phyloP scores from a whole-genome alignment of 1,139 yeast genomes.

The Blastobotrys persicus region DNA sequence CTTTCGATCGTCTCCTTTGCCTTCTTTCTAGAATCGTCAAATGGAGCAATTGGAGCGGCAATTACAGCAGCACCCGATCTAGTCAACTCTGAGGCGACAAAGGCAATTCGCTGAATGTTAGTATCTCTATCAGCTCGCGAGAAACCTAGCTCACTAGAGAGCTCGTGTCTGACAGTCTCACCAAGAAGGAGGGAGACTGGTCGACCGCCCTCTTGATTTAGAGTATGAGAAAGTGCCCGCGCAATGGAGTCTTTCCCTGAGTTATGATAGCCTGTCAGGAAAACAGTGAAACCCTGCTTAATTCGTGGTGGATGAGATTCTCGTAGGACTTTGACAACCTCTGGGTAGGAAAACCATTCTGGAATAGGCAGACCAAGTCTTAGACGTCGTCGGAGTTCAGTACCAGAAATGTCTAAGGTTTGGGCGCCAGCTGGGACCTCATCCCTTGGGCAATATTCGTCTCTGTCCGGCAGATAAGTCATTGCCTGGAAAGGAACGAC shows the following conservation, averaged over 20 bases:
- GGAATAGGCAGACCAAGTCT: constrained; percentile 88
- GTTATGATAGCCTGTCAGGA: constrained; percentile 56
- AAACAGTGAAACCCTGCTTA: constrained; percentile 80
- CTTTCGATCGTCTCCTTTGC: constrained; percentile 45
- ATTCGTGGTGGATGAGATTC: constrained; percentile 92
- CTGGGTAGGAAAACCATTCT: constrained; percentile 96
- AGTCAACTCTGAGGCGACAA: constrained; percentile 76
- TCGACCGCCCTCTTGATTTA: constrained; percentile 89
- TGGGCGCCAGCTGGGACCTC: constrained; percentile 77
- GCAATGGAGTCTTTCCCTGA: constrained; percentile 65
- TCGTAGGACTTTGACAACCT: constrained; percentile 86
- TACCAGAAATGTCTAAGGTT: constrained; percentile 92
- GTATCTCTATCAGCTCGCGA: constrained; percentile 42
- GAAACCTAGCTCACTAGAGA: constrained; percentile 44
- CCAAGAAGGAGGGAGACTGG: constrained; percentile 69
- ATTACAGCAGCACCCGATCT: constrained; percentile 91
- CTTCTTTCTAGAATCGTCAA: constrained; percentile 39
- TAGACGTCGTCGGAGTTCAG: constrained; percentile 85
- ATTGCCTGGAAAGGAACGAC: constrained; percentile 98
- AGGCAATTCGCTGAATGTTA: constrained; percentile 49
- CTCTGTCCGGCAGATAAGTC: constrained; percentile 92
- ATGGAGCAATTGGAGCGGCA: constrained; percentile 56
- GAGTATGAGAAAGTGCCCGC: constrained; percentile 82
- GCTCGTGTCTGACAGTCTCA: constrained; percentile 47
- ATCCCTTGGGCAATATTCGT: constrained; percentile 93